phyloP scores from a whole-genome alignment of 495 filamentous ascomycete genomes.

The Parachaetomium inaequale region DNA sequence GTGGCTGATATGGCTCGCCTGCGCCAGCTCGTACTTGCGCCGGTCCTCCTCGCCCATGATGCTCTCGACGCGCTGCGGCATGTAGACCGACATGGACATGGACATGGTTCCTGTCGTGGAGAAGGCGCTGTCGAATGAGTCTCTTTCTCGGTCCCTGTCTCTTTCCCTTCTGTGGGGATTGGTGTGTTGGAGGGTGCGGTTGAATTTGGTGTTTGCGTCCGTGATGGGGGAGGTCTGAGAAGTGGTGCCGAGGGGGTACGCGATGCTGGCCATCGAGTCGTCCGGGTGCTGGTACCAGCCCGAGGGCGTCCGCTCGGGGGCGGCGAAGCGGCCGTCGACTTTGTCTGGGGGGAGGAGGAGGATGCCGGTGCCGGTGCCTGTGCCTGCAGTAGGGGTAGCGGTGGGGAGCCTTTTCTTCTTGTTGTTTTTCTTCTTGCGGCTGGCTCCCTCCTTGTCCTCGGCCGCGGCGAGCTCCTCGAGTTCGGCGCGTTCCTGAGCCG shows the following conservation, averaged over 20 bases:
- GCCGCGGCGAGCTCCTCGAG: constrained; percentile 10
- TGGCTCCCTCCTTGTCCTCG: constrained; percentile 30
- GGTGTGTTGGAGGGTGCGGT: neutral
- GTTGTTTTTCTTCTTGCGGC: neutral
- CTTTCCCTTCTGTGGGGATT: neutral
- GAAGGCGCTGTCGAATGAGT: constrained; percentile 69
- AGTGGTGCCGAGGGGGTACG: constrained; percentile 15
- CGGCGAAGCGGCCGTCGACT: constrained; percentile 69
- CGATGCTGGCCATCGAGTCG: constrained; percentile 55
- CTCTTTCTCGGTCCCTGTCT: constrained; percentile 31
- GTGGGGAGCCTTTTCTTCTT: neutral
- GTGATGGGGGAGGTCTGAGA: constrained; percentile 12
- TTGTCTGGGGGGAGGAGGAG: constrained; percentile 69
- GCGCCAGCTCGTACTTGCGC: constrained; percentile 65
- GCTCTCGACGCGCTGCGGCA: constrained; percentile 76
- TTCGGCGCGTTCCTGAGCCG: constrained; percentile 47
- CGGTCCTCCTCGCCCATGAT: constrained; percentile 77
- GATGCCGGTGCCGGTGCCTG: constrained; percentile 33
- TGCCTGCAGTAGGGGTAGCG: constrained; percentile 28
- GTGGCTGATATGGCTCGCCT: constrained; percentile 42
- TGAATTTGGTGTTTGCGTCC: neutral
- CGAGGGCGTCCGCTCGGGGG: constrained; percentile 54
- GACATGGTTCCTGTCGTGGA: constrained; percentile 48
- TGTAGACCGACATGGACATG: constrained; percentile 60
- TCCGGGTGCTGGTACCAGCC: constrained; percentile 63